Conservation (phyloP, 73 alveolate genomes). For the Tetrahymena elliotti region DNA sequence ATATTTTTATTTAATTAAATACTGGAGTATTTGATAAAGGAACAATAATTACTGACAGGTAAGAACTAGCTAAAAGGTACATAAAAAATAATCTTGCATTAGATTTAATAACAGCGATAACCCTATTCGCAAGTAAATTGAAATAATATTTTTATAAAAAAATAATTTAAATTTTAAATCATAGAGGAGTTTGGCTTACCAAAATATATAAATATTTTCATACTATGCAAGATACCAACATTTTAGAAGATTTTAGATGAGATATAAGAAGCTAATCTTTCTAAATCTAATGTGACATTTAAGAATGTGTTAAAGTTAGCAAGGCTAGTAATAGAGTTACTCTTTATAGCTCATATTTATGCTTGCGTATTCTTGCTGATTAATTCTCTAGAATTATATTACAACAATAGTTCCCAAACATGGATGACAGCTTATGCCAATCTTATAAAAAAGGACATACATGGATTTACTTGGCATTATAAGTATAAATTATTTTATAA, state of each 20-base stretch:
- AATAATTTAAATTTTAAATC: background rate
- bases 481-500: background rate
- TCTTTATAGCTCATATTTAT: background rate
- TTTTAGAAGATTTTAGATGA: background rate
- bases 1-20: background rate
- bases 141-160: background rate
- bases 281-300: background rate
- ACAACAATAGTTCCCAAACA: background rate
- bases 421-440: background rate
- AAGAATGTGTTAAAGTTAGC: background rate
- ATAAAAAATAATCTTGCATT: background rate
- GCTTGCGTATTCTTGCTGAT: background rate
- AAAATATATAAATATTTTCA: background rate
- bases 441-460: background rate
- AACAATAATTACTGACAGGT: background rate
- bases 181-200: background rate
- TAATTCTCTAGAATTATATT: background rate
- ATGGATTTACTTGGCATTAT: background rate
- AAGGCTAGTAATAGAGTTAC: background rate
- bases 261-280: background rate
- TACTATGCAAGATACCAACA: background rate
- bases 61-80: background rate
- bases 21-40: background rate
- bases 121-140: background rate
- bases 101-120: background rate